Evolutionary conservation across 345 rosid species (phyloP).

Genomic region (Excoecaria cochinchinensis): DNA sequence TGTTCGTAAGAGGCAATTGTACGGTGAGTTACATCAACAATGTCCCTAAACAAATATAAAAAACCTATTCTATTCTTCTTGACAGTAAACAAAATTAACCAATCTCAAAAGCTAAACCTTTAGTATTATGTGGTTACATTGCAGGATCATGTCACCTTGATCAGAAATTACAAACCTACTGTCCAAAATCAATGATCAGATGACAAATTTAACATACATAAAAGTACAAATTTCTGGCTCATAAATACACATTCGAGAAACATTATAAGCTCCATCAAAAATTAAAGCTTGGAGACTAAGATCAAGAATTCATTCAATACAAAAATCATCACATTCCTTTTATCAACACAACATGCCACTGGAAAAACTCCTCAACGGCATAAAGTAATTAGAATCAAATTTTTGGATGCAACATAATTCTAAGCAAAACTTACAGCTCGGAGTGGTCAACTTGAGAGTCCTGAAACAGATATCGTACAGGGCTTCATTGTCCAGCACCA

Average conservation of each 20-base stretch:
- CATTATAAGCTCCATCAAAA: neutral
- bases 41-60: neutral
- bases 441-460: conserved; percentile 29
- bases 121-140: neutral
- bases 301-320: neutral
- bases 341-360: neutral
- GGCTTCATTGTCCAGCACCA: conserved; percentile 33
- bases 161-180: neutral
- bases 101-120: neutral
- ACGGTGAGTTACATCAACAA: neutral
- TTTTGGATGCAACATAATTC: neutral
- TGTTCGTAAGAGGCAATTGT: neutral
- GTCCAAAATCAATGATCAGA: neutral
- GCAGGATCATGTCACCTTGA: neutral
- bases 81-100: neutral
- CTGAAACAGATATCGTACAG: conserved; percentile 31
- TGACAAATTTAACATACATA: neutral
- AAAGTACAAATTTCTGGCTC: neutral
- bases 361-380: neutral
- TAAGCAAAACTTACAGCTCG: conserved; percentile 26
- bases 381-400: neutral
- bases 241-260: neutral
- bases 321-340: neutral
- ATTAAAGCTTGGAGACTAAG: no score
- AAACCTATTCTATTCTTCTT: no score